Evolutionary conservation across 805 yeast genomes (phyloP).

Genomic region (Sugiyamaella chiloensis): DNA sequence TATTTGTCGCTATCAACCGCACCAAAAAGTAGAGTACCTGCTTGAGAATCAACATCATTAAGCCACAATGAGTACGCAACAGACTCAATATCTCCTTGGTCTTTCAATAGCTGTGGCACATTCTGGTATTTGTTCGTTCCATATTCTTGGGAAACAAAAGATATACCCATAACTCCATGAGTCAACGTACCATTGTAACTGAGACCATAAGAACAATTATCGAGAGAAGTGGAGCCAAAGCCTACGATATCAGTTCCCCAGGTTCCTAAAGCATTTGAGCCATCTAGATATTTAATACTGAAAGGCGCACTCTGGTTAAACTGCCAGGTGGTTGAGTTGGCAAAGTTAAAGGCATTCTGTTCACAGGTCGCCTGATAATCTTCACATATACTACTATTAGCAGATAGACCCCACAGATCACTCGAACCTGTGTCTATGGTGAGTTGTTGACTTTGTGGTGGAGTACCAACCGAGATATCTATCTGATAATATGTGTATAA

Average conservation of each 20-base stretch:
- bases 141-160: conserved; percentile 32
- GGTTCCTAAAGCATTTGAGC: conserved; percentile 24
- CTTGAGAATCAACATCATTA: conserved; percentile 32
- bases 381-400: conserved; percentile 15
- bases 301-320: conserved; percentile 21
- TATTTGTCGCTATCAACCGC: conserved; percentile 44
- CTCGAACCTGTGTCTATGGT: conserved; percentile 49
- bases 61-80: conserved; percentile 48
- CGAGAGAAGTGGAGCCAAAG: conserved; percentile 45
- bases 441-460: conserved; percentile 39
- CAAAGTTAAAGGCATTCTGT: neutral
- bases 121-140: conserved; percentile 34
- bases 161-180: conserved; percentile 48
- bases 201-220: conserved; percentile 65
- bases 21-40: conserved; percentile 43
- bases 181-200: conserved; percentile 64
- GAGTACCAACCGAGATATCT: conserved; percentile 39
- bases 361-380: neutral
- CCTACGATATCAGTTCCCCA: conserved; percentile 22
- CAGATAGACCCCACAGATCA: conserved; percentile 44
- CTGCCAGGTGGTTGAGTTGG: conserved; percentile 2
- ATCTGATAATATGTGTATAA: conserved; percentile 16
- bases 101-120: conserved; percentile 34
- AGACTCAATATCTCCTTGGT: conserved; percentile 40
- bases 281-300: conserved; percentile 15